Evolutionary conservation across 352 stramenopile species (phyloP).

Genomic region (Phytopythium boreale): DNA sequence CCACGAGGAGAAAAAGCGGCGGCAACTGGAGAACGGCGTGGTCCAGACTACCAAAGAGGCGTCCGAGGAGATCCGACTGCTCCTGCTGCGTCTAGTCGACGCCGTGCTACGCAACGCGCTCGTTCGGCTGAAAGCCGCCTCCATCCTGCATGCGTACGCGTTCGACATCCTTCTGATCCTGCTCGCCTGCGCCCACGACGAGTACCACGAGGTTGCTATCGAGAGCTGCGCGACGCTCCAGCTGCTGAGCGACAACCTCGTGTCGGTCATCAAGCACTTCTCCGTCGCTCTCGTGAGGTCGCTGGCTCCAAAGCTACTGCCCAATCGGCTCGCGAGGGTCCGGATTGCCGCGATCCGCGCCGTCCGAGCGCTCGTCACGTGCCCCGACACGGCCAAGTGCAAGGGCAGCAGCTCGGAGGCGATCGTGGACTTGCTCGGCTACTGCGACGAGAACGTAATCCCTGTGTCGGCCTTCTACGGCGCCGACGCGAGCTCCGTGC

Average conservation of each 20-base stretch:
- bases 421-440: slow-evolving; percentile 93
- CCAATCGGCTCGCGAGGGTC: slow-evolving; percentile 89
- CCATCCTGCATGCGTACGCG: slow-evolving; percentile 78
- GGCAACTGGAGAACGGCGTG: background rate
- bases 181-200: slow-evolving; percentile 75
- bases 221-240: slow-evolving; percentile 49
- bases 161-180: slow-evolving; percentile 74
- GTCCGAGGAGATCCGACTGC: slow-evolving; percentile 75
- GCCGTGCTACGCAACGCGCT: slow-evolving; percentile 58
- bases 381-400: slow-evolving; percentile 89
- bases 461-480: slow-evolving; percentile 93
- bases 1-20: slow-evolving; percentile 10
- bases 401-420: slow-evolving; percentile 93
- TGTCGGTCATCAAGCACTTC: slow-evolving; percentile 94
- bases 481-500: slow-evolving; percentile 47
- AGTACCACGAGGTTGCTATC: slow-evolving; percentile 88
- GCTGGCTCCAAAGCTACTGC: slow-evolving; percentile 68
- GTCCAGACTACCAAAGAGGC: slow-evolving; percentile 33
- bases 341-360: slow-evolving; percentile 82
- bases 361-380: slow-evolving; percentile 78
- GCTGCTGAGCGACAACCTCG: slow-evolving; percentile 62
- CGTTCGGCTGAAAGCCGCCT: slow-evolving; percentile 39
- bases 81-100: slow-evolving; percentile 50
- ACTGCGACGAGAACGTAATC: slow-evolving; percentile 95
- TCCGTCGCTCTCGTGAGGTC: slow-evolving; percentile 85